Percentiles rank a stretch among this genome's conserved stretches.
phyloP scores from a whole-genome alignment of 495 filamentous ascomycete species.

The Acidiella bohemica region DNA sequence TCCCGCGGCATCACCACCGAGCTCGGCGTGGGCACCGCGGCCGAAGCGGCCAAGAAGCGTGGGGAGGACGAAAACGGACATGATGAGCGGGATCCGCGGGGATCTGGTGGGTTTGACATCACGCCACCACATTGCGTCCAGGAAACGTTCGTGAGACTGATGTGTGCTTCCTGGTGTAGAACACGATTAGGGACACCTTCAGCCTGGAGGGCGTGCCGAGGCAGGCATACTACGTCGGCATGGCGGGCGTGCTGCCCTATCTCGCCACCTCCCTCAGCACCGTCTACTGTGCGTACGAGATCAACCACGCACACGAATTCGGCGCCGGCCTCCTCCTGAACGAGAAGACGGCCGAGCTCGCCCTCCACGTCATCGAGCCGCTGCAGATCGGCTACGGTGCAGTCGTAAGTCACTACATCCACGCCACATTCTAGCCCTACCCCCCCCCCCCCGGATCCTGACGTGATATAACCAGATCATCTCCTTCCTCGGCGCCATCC shows the following conservation, averaged over 20 bases:
- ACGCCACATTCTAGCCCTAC: conserved; percentile 6
- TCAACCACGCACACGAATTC: conserved; percentile 31
- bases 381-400: conserved; percentile 90
- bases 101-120: conserved; percentile 8
- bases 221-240: conserved; percentile 67
- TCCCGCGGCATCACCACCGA: conserved; percentile 42
- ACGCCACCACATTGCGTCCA: no score
- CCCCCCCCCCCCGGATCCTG: neutral
- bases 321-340: conserved; percentile 52
- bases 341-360: conserved; percentile 54
- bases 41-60: neutral
- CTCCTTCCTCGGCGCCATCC: conserved; percentile 89
- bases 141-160: no score
- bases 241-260: conserved; percentile 85
- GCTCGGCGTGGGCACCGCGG: conserved; percentile 23
- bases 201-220: conserved; percentile 59
- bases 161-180: conserved; percentile 33
- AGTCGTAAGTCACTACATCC: conserved; percentile 45
- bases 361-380: conserved; percentile 73
- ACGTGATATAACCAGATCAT: no score
- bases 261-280: conserved; percentile 75
- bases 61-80: conserved; percentile 31
- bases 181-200: conserved; percentile 80
- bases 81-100: conserved; percentile 32
- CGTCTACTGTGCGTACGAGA: conserved; percentile 59